phyloP scores from a whole-genome alignment of 2,329 filamentous ascomycete species.

The Dactylellina haptotyla region DNA sequence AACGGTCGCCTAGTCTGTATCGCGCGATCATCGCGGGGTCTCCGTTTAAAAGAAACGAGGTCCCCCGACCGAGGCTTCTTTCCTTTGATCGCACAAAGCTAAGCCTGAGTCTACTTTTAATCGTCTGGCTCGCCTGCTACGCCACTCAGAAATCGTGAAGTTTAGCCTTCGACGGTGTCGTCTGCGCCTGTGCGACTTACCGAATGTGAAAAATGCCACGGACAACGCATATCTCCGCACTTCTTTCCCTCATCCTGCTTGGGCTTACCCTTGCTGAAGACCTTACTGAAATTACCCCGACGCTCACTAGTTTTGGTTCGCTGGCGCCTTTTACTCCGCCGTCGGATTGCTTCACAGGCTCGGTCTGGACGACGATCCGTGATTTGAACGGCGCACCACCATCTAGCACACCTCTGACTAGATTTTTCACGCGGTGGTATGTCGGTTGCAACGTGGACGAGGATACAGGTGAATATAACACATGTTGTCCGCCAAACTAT shows the following conservation, averaged over 20 bases:
- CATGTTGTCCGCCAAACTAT: constrained; percentile 41
- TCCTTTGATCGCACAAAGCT: not conserved
- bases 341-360: constrained; percentile 34
- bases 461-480: constrained; percentile 29
- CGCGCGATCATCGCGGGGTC: not conserved
- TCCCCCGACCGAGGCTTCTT: not conserved
- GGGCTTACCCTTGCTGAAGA: constrained; percentile 2
- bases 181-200: too few species aligned
- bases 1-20: constrained; percentile 14
- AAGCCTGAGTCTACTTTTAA: too few species aligned
- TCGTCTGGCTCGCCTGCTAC: too few species aligned
- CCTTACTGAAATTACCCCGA: constrained; percentile 19
- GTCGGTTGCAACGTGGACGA: constrained; percentile 41
- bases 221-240: constrained; percentile 9
- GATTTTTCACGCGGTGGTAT: constrained; percentile 44
- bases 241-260: not conserved
- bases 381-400: constrained; percentile 15
- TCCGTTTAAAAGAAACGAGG: constrained; percentile 10
- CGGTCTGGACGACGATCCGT: constrained; percentile 21
- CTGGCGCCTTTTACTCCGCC: constrained; percentile 38
- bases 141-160: too few species aligned
- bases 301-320: constrained; percentile 31
- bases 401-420: not conserved
- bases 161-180: too few species aligned
- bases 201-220: constrained; percentile 23